Base-by-base conservation (phyloP, 345 rosid species). In the Populus alba region DNA sequence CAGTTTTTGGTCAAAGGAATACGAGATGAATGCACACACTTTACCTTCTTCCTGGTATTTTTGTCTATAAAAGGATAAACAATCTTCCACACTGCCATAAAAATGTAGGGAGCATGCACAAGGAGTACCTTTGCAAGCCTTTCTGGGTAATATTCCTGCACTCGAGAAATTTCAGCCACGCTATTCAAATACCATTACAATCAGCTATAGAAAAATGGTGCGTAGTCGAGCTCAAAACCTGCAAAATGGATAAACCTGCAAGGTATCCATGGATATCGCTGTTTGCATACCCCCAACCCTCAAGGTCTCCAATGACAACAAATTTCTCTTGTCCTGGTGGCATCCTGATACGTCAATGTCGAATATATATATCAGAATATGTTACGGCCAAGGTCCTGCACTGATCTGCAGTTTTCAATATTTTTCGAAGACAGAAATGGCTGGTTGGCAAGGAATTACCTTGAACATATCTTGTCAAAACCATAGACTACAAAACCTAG, bases 251-350 rank as follows among this genome's bases (percentile, higher is more conserved):
- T 15, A 84, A 17, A 71, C 87, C 80, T 8, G 70, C 85, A 51
- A 87, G 80, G 77, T 77, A 84, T 17, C 74, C 91, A 1, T 82
- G 83, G 29, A 89, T 39, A 76, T 89, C 91, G 62, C 76, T 72
- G 77, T 89, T 89, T 23, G 87, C 84, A 78, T 85, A 89, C 67
- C 91, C 87, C 90, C 90, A 89, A 4, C 87, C 88, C 77, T 81
- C 25, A 68, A 89, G 87, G 70, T 89, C 91, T 59, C 74, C 90
- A 9, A 87, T 89, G 10, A 65, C 84, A 1, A 81, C 53, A 51
- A 87, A 87, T 71, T 87, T 84, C 74, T 89, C 90, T 65, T 85
- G 78, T 49, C 85, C 88, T 37, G 75, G 63, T 13, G 81, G 79
- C 77, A 85, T 55, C 85, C 91, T 88, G 83, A 63, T 31, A 13